Conservation (phyloP, 805 yeast species). For the Candida silvatica region DNA sequence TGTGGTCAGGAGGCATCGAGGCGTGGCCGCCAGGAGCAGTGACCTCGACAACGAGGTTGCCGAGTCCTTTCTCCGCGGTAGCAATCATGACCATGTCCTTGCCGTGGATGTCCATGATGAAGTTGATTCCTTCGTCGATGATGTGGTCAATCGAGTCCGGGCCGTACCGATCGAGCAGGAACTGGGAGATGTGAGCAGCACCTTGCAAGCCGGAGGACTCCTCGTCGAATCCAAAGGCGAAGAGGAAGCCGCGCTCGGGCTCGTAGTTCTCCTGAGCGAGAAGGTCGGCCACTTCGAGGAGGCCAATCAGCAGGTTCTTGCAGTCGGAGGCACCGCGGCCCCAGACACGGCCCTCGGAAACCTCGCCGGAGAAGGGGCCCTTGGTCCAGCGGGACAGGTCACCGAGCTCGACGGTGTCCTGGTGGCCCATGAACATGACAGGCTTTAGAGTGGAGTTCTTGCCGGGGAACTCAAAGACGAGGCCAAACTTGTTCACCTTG, state of each 20-base stretch:
- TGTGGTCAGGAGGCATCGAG: conserved; percentile 39
- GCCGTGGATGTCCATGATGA: conserved; percentile 29
- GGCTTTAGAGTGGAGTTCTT: conserved; percentile 45
- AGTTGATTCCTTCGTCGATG: conserved; percentile 38
- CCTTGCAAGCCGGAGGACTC: conserved; percentile 61
- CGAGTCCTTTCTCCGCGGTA: conserved; percentile 40
- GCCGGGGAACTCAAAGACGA: conserved; percentile 63
- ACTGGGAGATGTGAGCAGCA: conserved; percentile 42
- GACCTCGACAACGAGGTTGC: conserved; percentile 31
- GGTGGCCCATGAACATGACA: conserved; percentile 63
- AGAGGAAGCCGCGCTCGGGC: conserved; percentile 55
- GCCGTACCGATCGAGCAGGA: conserved; percentile 49
- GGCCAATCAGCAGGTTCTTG: conserved; percentile 58
- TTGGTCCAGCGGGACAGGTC: conserved; percentile 40
- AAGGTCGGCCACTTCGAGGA: conserved; percentile 57
- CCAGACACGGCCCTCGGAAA: conserved; percentile 56
- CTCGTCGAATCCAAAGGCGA: conserved; percentile 75
- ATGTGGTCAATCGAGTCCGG: conserved; percentile 48
- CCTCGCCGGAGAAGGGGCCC: conserved; percentile 60
- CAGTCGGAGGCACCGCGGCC: conserved; percentile 79
- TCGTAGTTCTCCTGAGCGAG: conserved; percentile 36
- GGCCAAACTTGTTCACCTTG: conserved; percentile 52
- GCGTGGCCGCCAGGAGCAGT: conserved; percentile 44
- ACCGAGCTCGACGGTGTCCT: conserved; percentile 72
- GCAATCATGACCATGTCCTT: conserved; percentile 33